Conservation (phyloP, 2,329 filamentous ascomycete species). For the Xylaria sp. region DNA sequence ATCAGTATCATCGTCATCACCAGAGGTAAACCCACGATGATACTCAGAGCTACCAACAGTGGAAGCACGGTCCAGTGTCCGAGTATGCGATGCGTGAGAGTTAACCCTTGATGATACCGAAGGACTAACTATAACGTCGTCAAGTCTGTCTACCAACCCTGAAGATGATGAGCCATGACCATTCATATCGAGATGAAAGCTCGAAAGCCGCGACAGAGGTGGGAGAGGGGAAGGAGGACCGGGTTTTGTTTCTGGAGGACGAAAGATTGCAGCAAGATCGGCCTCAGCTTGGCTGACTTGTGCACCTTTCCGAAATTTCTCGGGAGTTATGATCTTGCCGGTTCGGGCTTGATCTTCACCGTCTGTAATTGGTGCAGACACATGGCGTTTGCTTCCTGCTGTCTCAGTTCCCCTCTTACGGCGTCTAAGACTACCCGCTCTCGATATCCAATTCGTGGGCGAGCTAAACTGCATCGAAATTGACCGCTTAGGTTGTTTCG, state of each 20-base stretch:
- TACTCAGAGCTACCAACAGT: conserved; percentile 77
- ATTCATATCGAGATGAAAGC: conserved; percentile 65
- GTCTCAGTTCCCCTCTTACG: conserved; percentile 62
- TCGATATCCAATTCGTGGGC: conserved; percentile 66
- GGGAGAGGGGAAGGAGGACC: conserved; percentile 67
- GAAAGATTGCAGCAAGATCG: conserved; percentile 49
- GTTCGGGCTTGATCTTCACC: conserved; percentile 42
- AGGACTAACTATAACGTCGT: conserved; percentile 38
- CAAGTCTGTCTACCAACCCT: conserved; percentile 49
- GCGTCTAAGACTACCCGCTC: conserved; percentile 66
- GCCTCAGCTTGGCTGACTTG: conserved; percentile 48
- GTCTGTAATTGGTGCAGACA: conserved; percentile 61
- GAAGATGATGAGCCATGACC: conserved; percentile 60
- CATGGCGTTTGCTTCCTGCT: conserved; percentile 61
- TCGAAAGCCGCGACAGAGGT: conserved; percentile 64
- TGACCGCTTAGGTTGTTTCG: conserved; percentile 62
- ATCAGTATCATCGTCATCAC: conserved; percentile 76
- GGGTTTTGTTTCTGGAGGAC: conserved; percentile 53
- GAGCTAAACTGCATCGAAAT: conserved; percentile 70
- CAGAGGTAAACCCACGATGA: conserved; percentile 73
- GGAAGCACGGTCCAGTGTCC: conserved; percentile 66
- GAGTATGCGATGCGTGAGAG: conserved; percentile 48
- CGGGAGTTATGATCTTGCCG: conserved; percentile 44
- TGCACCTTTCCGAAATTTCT: conserved; percentile 45
- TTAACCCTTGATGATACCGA: conserved; percentile 42